Base-by-base conservation (phyloP, 805 yeast species). In the Candida saitoana region DNA sequence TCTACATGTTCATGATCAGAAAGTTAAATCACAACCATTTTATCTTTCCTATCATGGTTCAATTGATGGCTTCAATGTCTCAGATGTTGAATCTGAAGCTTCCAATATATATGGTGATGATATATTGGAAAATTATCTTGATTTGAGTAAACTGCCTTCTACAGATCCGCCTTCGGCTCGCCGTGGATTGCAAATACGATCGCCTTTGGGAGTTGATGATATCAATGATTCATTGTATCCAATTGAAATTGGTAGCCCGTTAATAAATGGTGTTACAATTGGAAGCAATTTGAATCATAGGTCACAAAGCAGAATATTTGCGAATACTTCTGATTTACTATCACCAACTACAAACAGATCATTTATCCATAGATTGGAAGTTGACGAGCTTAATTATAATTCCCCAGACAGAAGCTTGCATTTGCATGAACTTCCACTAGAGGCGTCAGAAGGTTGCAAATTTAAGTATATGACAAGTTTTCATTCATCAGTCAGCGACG, bases 241-340 rank as follows among this genome's bases (percentile, higher is more conserved):
- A 6, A 57, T 44, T 45, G 69, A 63, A 34, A 37, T 59, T 7
- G 49, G 48, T 37, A 59, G 65, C 15, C 70, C 70, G 2, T 38
- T 63, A 5, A 58, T 65, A 11, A 63, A 60, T 42, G 70, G 70
- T 0, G 47, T 65, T 18, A 63, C 65, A 1, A 42, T 63, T 7
- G 69, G 69, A 2, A 47, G 50, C 15, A 60, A 55, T 43, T 39
- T 55, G 27, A 38, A 55, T 12, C 60, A 59, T 39, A 38, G 63
- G 36, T 34, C 16, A 12, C 24, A 27, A 12, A 19, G 14, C 16
- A 14, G 1, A 34, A 39, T 15, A 12, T 6, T 7, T 4, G 5
- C 38, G 12, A 24, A 36, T 36, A n/a, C 6, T 4, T 12, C n/a
- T 6, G 6, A 20, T 25, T 16, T 20, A 24, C n/a, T 7, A 11